phyloP scores from a whole-genome alignment of 2,329 filamentous ascomycete species.

The Penicillium aurantiogriseum region DNA sequence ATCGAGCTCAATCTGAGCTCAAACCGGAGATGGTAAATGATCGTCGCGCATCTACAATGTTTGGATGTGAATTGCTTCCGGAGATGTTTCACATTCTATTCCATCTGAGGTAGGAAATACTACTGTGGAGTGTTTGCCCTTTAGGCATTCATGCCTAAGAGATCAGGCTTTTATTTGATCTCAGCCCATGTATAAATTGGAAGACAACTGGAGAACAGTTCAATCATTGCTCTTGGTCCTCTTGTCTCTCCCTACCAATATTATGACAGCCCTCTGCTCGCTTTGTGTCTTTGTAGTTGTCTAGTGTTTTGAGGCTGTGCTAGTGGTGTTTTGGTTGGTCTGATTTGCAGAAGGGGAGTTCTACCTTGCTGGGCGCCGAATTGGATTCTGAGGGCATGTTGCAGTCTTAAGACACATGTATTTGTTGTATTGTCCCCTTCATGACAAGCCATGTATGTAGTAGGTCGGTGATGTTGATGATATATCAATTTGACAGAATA shows the following conservation, averaged over 20 bases:
- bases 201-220: not conserved
- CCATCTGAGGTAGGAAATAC: not conserved
- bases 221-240: not conserved
- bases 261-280: no score
- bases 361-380: not conserved
- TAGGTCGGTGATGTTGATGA: not conserved
- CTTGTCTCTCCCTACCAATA: not conserved
- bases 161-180: not conserved
- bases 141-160: not conserved
- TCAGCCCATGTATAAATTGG: not conserved
- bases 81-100: not conserved
- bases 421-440: not conserved
- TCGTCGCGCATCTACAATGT: not conserved
- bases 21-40: not conserved
- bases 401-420: not conserved
- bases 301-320: not conserved
- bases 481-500: not conserved
- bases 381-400: not conserved
- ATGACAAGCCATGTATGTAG: not conserved
- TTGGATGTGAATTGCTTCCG: not conserved
- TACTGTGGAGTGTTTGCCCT: not conserved
- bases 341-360: no score
- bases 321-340: not conserved
- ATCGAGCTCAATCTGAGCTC: not conserved
- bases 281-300: not conserved